Percentiles rank a stretch among this genome's conserved stretches.
These are phyloP conservation scores for Cladophialophora bantiana DNA, from an alignment of 2,329 filamentous ascomycete species.

Conservation along the genomic window DNA sequence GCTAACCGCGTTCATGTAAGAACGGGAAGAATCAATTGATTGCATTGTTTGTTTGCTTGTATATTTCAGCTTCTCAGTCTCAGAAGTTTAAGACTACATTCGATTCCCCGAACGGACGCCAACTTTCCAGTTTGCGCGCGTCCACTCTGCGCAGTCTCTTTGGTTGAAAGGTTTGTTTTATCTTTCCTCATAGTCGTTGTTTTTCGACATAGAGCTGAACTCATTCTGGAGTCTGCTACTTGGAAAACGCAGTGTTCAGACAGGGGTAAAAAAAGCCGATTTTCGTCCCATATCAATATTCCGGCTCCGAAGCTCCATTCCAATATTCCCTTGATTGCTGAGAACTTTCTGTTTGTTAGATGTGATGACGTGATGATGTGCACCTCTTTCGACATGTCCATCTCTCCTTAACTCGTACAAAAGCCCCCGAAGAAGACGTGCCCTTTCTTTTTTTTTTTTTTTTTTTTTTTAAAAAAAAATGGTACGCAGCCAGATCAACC, in stretches of 20 bases:
- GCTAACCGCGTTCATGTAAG: too few species aligned
- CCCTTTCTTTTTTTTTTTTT: background rate
- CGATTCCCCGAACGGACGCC: too few species aligned
- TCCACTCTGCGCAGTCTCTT: too few species aligned
- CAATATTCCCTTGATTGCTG: background rate
- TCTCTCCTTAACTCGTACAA: background rate
- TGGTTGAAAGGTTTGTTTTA: too few species aligned
- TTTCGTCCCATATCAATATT: background rate
- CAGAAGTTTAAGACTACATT: too few species aligned
- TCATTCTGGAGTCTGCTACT: background rate
- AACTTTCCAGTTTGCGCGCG: too few species aligned
- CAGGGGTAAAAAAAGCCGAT: background rate
- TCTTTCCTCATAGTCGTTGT: background rate
- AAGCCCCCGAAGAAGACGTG: background rate
- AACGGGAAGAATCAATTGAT: too few species aligned
- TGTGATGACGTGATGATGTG: background rate
- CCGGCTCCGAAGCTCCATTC: background rate
- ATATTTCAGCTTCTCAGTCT: too few species aligned
- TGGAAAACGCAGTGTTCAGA: background rate
- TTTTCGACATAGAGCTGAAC: background rate
- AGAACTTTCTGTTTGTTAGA: background rate
- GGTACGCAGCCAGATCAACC: slow-evolving; percentile 20
- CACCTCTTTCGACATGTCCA: background rate
- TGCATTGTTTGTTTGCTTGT: too few species aligned
- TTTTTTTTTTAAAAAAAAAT: too few species aligned